Evolutionary conservation across 306 rosid genomes (phyloP), one percentile per base, ranked within the genome.

Genomic region (Malus asiatica): DNA sequence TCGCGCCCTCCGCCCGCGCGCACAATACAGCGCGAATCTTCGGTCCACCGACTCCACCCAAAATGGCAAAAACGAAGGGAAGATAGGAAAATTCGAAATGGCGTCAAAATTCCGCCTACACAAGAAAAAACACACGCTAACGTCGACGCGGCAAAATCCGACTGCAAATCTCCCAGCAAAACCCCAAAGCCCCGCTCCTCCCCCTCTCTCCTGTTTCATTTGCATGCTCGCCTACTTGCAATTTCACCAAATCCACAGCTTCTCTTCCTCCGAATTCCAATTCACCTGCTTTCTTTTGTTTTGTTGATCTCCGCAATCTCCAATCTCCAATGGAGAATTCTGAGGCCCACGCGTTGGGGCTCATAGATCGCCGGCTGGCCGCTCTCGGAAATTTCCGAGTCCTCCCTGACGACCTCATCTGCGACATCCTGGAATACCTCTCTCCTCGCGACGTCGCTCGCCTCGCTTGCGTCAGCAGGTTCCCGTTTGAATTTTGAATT

Each of bases 381-480:
- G 96, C 91, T 71, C 97, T 95, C 35, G 99, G 99, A n/a, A 80
- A 86, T 70, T 86, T 95, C 76, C 85, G 82, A 55, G 71, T 87
- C 53, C 97, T 95, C 59, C 93, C 97, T 29, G 99, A 95, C 57
- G 97, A 95, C 76, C 87, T 86, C 81, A 69, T 92, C 84, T 90
- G 96, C 76, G 18, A 88, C 29, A 81, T 95, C 71, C 51, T 92
- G 59, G 99, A 92, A 29, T 76, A 52, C 14, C 93, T 95, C 83
- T 45, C 91, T 68, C 88, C 93, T 59, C 90, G 90, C 38, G 96
- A 92, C 52, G 81, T 85, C 68, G 87, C 96, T 80, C 92, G 93
- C 74, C 64, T 90, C 58, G 89, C 99, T 45, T 95, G 97, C 77
- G 99, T 87, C 69, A 92, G 97, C 97, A 95, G 97, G 99, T 95